These are phyloP conservation scores for Suillus cothurnatus DNA, from an alignment of 768 basidiomycete genomes.

Conservation along the genomic window DNA sequence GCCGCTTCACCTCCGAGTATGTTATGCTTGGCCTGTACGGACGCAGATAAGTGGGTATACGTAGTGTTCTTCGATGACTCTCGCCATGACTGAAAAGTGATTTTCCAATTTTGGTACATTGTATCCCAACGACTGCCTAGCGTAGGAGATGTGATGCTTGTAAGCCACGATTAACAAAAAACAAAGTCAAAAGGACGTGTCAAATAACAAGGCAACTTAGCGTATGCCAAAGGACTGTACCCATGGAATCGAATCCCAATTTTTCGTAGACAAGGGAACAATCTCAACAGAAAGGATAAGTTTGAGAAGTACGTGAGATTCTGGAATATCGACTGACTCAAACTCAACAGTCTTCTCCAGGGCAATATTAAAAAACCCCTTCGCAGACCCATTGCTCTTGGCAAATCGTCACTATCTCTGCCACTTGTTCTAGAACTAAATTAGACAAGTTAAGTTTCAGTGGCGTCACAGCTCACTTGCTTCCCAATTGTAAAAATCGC, in stretches of 20 bases:
- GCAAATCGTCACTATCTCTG: constrained; percentile 31
- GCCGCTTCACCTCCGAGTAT: constrained; percentile 47
- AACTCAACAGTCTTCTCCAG: constrained; percentile 22
- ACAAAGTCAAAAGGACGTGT: not conserved
- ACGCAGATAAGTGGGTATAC: not conserved
- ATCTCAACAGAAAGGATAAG: not conserved
- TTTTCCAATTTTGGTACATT: not conserved
- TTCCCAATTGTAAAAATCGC: constrained; percentile 23
- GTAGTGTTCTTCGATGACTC: not conserved
- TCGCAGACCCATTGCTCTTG: constrained; percentile 23
- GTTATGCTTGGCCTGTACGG: constrained; percentile 20
- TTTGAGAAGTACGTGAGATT: not conserved
- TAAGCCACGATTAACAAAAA: constrained; percentile 17
- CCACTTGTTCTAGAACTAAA: constrained; percentile 15
- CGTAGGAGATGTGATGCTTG: constrained; percentile 12
- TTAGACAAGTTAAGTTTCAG: not conserved
- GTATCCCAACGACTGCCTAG: constrained; percentile 3
- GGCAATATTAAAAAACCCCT: constrained; percentile 26
- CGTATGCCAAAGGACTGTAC: constrained; percentile 32
- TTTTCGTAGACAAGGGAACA: constrained; percentile 26
- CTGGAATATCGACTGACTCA: constrained; percentile 12
- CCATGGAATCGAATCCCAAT: constrained; percentile 33
- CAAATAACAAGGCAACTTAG: not conserved
- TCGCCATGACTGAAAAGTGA: not conserved
- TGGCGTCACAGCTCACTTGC: not conserved